Evolutionary conservation across 805 yeast species (phyloP).

Genomic region (Brettanomyces custersianus): DNA sequence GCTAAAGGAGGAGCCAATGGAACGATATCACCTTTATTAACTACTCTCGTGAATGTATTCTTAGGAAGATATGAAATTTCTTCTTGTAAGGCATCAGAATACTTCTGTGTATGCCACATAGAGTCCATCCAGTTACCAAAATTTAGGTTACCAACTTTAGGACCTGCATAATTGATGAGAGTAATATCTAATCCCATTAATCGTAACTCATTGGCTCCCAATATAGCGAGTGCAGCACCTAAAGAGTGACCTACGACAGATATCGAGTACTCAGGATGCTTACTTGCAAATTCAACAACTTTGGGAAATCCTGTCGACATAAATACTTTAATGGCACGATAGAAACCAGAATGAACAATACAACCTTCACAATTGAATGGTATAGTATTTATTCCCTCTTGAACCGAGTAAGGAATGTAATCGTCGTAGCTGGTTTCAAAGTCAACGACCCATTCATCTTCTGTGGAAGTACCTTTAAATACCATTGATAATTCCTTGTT

Average conservation of each 20-base stretch:
- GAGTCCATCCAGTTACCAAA: slow-evolving; percentile 45
- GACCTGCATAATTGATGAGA: slow-evolving; percentile 54
- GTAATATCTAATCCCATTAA: slow-evolving; percentile 44
- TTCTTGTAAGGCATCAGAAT: neutral
- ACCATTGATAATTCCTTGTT: slow-evolving; percentile 36
- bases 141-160: slow-evolving; percentile 49
- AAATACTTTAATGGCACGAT: slow-evolving; percentile 34
- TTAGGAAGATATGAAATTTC: neutral
- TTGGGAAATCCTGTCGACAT: slow-evolving; percentile 28
- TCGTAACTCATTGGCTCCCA: slow-evolving; percentile 55
- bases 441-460: slow-evolving; percentile 56
- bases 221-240: slow-evolving; percentile 53
- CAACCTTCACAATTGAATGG: slow-evolving; percentile 39
- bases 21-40: slow-evolving; percentile 1
- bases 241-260: slow-evolving; percentile 66
- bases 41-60: slow-evolving; percentile 2
- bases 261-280: slow-evolving; percentile 39
- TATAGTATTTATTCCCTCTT: slow-evolving; percentile 5
- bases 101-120: slow-evolving; percentile 30
- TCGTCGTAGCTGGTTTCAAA: slow-evolving; percentile 36
- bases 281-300: slow-evolving; percentile 25
- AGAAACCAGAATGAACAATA: slow-evolving; percentile 58
- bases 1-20: slow-evolving; percentile 1
- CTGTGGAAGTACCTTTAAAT: slow-evolving; percentile 57
- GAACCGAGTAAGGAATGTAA: slow-evolving; percentile 33